Percentiles rank a stretch among this genome's conserved stretches.
phyloP scores from a whole-genome alignment of 352 stramenopile genomes.

The Pythium coloratum region DNA sequence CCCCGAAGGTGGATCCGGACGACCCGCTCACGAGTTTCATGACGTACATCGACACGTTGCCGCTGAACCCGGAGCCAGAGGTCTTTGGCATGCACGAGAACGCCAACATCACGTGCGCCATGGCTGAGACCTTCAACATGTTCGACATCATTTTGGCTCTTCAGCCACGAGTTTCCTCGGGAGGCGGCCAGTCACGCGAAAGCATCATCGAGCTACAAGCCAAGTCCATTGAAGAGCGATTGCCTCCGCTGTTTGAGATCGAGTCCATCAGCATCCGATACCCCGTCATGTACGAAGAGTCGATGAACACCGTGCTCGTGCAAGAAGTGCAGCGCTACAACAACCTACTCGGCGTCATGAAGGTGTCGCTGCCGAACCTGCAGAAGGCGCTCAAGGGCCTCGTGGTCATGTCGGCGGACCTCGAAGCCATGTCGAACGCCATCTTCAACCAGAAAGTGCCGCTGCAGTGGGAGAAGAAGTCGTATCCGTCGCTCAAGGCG shows the following conservation, averaged over 20 bases:
- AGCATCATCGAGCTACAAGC: conserved; percentile 87
- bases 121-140: conserved; percentile 89
- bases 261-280: conserved; percentile 85
- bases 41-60: conserved; percentile 85
- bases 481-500: conserved; percentile 91
- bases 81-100: conserved; percentile 96
- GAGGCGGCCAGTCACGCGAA: conserved; percentile 80
- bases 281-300: conserved; percentile 88
- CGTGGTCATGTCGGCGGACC: conserved; percentile 60
- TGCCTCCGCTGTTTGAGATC: conserved; percentile 82
- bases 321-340: conserved; percentile 93
- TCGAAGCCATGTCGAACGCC: conserved; percentile 78
- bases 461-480: conserved; percentile 83
- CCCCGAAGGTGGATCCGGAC: conserved; percentile 58
- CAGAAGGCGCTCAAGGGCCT: conserved; percentile 86
- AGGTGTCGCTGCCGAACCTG: conserved; percentile 75
- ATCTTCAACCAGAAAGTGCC: conserved; percentile 90
- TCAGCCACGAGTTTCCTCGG: conserved; percentile 78
- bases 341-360: conserved; percentile 80
- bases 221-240: conserved; percentile 74
- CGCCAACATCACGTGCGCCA: conserved; percentile 92
- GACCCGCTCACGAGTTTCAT: conserved; percentile 79
- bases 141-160: conserved; percentile 87
- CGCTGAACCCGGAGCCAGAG: conserved; percentile 89
- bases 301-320: conserved; percentile 92